Percentiles rank a stretch among this genome's conserved stretches.
Evolutionary conservation across 2,329 filamentous ascomycete genomes (phyloP).

Genomic region (Aspergillus sp.): DNA sequence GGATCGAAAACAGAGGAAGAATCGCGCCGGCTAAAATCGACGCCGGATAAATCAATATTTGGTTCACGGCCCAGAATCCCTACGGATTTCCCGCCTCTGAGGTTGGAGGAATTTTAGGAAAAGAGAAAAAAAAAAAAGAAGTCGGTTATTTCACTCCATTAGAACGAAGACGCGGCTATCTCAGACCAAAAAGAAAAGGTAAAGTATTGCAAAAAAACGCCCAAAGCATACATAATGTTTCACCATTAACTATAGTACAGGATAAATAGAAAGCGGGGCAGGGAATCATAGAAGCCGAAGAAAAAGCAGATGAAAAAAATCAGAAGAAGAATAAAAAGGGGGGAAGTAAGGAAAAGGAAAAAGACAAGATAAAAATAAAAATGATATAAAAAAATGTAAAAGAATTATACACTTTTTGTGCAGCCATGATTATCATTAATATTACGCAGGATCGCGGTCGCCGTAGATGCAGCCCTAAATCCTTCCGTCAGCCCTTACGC

Average conservation of each 20-base stretch:
- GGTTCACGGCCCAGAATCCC: neutral
- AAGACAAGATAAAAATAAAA: neutral
- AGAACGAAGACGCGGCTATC: neutral
- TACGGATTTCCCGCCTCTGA: conserved; percentile 1
- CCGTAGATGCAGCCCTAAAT: neutral
- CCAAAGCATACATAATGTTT: neutral
- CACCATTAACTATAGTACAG: conserved; percentile 7
- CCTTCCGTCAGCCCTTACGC: conserved; percentile 20
- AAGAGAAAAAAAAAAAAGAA: neutral
- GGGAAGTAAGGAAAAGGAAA: neutral
- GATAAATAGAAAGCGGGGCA: neutral
- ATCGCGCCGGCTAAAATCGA: conserved; percentile 14
- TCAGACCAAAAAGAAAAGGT: neutral
- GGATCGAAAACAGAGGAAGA: neutral
- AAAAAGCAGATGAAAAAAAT: neutral
- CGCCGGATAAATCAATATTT: conserved; percentile 3
- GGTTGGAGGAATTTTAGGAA: too few relatives aligned
- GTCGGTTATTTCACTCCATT: conserved; percentile 6
- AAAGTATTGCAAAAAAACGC: neutral
- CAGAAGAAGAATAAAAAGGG: neutral
- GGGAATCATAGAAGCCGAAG: neutral
- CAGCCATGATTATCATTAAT: conserved; percentile 31
- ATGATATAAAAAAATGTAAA: neutral
- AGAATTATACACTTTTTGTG: conserved; percentile 9
- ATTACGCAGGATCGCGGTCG: conserved; percentile 4